Evolutionary conservation across 129 eudicot genomes (phyloP).

Genomic region (Erigeron canadensis): DNA sequence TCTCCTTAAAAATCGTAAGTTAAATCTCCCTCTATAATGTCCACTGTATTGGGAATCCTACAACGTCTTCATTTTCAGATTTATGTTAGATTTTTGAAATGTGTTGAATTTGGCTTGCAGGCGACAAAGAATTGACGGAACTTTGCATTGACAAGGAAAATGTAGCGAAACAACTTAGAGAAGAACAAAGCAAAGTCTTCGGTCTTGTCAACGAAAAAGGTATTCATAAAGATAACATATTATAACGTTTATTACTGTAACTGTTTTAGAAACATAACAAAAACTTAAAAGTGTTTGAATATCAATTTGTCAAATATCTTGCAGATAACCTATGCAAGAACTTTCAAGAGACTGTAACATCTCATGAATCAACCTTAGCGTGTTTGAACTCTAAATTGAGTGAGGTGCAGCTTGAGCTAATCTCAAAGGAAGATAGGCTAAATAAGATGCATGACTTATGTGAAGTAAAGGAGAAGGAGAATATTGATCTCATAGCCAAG

Average conservation of each 20-base stretch:
- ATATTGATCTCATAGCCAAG: slow-evolving; percentile 46
- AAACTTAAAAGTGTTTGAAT: slow-evolving; percentile 13
- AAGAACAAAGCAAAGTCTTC: slow-evolving; percentile 52
- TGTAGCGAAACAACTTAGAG: slow-evolving; percentile 45
- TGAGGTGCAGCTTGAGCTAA: slow-evolving; percentile 51
- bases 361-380: slow-evolving; percentile 45
- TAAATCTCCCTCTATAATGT: slow-evolving; percentile 12
- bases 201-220: slow-evolving; percentile 67
- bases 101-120: slow-evolving; percentile 46
- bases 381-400: slow-evolving; percentile 53
- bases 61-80: slow-evolving; percentile 1
- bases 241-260: neutral
- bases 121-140: slow-evolving; percentile 66
- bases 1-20: slow-evolving; percentile 58
- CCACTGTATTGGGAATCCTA: neutral
- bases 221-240: slow-evolving; percentile 16
- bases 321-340: slow-evolving; percentile 62
- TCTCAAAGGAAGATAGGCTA: slow-evolving; percentile 58
- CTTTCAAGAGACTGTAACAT: slow-evolving; percentile 61
- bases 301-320: slow-evolving; percentile 20
- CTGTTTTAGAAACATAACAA: slow-evolving; percentile 9
- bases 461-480: slow-evolving; percentile 58
- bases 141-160: slow-evolving; percentile 60
- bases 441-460: slow-evolving; percentile 37
- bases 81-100: slow-evolving; percentile 13